These are phyloP conservation scores for Microdochium nivale DNA, from an alignment of 2,329 filamentous ascomycete species.

Conservation along the genomic window DNA sequence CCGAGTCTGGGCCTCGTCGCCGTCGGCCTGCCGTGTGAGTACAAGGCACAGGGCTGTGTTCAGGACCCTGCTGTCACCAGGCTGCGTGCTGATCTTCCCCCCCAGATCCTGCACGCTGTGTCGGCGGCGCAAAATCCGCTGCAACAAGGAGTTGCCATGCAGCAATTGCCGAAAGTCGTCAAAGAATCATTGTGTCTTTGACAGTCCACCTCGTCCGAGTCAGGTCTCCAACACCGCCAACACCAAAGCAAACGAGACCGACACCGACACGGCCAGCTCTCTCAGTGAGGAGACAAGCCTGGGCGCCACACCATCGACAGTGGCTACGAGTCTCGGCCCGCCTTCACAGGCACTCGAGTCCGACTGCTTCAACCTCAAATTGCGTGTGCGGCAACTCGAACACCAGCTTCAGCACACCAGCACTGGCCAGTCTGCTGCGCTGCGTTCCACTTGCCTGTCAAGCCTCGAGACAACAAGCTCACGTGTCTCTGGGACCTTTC, in stretches of 20 bases:
- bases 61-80: slow-evolving; percentile 4
- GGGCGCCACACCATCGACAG: too few species aligned
- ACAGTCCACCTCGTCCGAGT: slow-evolving; percentile 5
- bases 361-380: too few species aligned
- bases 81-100: background rate
- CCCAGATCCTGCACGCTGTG: slow-evolving; percentile 23
- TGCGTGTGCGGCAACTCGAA: too few species aligned
- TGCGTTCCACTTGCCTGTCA: slow-evolving; percentile 21
- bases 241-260: background rate
- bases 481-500: too few species aligned
- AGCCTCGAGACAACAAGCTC: slow-evolving; percentile 28
- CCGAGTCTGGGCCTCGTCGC: too few species aligned
- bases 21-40: slow-evolving; percentile 31
- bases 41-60: background rate
- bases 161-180: slow-evolving; percentile 49
- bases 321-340: too few species aligned
- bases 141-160: slow-evolving; percentile 50
- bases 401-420: too few species aligned
- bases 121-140: slow-evolving; percentile 51
- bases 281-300: background rate
- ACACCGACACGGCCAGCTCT: background rate
- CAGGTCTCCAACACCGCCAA: background rate
- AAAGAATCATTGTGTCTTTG: slow-evolving; percentile 42
- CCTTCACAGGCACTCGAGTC: too few species aligned
- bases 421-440: too few species aligned